phyloP scores from a whole-genome alignment of 805 yeast species.

The Ogataea saltuana region DNA sequence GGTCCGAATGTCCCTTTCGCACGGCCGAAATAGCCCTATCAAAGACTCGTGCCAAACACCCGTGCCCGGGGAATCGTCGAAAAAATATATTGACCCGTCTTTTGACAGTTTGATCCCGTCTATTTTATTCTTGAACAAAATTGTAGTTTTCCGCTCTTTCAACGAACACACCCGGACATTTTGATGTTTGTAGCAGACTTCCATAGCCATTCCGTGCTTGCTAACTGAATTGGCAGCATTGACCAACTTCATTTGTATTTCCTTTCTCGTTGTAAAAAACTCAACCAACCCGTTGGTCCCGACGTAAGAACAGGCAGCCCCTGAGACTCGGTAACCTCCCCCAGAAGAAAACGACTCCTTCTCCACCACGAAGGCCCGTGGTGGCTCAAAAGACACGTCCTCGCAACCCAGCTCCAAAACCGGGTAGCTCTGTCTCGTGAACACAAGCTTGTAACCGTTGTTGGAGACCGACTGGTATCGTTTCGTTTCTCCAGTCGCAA shows the following conservation, averaged over 20 bases:
- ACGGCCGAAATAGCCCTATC: slow-evolving; percentile 32
- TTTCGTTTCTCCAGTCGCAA: slow-evolving; percentile 15
- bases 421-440: slow-evolving; percentile 30
- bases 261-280: neutral
- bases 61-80: slow-evolving; percentile 26
- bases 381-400: slow-evolving; percentile 11
- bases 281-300: slow-evolving; percentile 8
- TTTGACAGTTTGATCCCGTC: slow-evolving; percentile 36
- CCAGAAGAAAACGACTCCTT: slow-evolving; percentile 22
- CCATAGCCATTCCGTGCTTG: slow-evolving; percentile 19
- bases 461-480: slow-evolving; percentile 18
- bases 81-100: slow-evolving; percentile 31
- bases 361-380: slow-evolving; percentile 26
- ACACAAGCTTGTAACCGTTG: slow-evolving; percentile 36
- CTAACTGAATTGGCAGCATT: slow-evolving; percentile 12
- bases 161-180: slow-evolving; percentile 23
- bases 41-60: slow-evolving; percentile 31
- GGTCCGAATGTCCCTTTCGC: slow-evolving; percentile 31
- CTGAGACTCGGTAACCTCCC: slow-evolving; percentile 23
- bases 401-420: slow-evolving; percentile 1
- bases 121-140: slow-evolving; percentile 27
- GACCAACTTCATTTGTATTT: slow-evolving; percentile 1
- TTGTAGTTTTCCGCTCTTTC: slow-evolving; percentile 25
- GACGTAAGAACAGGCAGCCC: slow-evolving; percentile 20
- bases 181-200: slow-evolving; percentile 16